Evolutionary conservation across 2,329 filamentous ascomycete genomes (phyloP), one percentile per base, ranked within the genome.

Genomic region (Beauveria varroae): DNA sequence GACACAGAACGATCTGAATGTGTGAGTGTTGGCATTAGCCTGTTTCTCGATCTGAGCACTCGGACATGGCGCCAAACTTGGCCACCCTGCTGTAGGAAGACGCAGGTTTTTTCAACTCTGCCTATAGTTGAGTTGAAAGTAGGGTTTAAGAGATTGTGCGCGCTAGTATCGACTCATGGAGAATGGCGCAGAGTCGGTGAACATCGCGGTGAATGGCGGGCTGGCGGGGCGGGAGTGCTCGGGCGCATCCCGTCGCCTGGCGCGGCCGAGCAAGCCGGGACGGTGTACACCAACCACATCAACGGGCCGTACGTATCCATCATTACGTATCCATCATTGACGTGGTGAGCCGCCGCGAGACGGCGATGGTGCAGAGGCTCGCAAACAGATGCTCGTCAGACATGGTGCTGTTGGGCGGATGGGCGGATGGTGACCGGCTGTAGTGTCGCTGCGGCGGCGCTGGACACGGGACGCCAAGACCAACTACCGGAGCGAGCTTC

Each of bases 351-450:
- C 62, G 62, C 46, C 44, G 44, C 7, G 52, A 62, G 40, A 41
- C 58, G 12, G 50, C 46, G 40, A 52, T 43, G 60, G 60, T 64
- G 30, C 37, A 37, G 10, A 60, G 58, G 5, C 52, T 64, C 5
- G 63, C 46, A 8, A 58, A 64, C 22, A 41, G 24, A 28, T 64
- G 63, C 2, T 64, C 62, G 1, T 63, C 63, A 3, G 63, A 64
- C 41, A 64, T 64, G 63, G 63, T 62, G 63, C 60, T 63, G n/a
- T 64, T 34, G 62, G 12, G 53, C 59, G 1, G 63, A 64, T 34
- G 62, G 12, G 53, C 59, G 1, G 63, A 64, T 22, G 63, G 62
- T 0, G 18, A 47, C n/a, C n/a, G 62, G 7, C 44, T 64, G 24
- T 24, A 24, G 24, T 24, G 24, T 24, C 24, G 24, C 24, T 24